Conservation (phyloP, 257 asterid genomes). For the Schizonepeta tenuifolia region DNA sequence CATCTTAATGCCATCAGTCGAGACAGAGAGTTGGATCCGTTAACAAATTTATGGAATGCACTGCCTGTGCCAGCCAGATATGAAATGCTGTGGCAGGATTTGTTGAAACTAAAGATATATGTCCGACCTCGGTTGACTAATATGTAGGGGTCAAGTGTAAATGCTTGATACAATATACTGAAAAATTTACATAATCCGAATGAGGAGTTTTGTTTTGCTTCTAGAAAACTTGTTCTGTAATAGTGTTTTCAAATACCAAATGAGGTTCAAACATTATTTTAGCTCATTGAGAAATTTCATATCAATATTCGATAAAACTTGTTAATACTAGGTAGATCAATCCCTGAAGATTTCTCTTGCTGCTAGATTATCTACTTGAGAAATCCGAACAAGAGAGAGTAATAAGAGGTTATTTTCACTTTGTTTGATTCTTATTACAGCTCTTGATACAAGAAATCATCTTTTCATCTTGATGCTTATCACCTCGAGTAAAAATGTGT, state of each 20-base stretch:
- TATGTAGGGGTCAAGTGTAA: not conserved
- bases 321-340: not conserved
- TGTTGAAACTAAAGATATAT: slow-evolving; percentile 1
- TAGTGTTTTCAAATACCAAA: not conserved
- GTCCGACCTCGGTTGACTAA: slow-evolving; percentile 10
- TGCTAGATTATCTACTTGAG: not conserved
- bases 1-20: slow-evolving; percentile 8
- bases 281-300: not conserved
- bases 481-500: not conserved
- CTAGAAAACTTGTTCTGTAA: not conserved
- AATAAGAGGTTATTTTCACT: not conserved
- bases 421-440: not conserved
- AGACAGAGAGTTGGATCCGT: not conserved
- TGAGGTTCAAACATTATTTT: not conserved
- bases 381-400: not conserved
- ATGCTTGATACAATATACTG: slow-evolving; percentile 19
- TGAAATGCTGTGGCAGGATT: not conserved
- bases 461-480: not conserved
- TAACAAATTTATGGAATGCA: not conserved
- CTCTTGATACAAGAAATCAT: not conserved
- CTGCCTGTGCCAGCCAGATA: not conserved
- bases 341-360: not conserved
- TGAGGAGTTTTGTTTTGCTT: not conserved
- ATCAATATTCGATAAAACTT: not conserved
- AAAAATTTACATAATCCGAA: not conserved